Conservation (phyloP, 495 filamentous ascomycete species). For the Lepidopterella palustris region DNA sequence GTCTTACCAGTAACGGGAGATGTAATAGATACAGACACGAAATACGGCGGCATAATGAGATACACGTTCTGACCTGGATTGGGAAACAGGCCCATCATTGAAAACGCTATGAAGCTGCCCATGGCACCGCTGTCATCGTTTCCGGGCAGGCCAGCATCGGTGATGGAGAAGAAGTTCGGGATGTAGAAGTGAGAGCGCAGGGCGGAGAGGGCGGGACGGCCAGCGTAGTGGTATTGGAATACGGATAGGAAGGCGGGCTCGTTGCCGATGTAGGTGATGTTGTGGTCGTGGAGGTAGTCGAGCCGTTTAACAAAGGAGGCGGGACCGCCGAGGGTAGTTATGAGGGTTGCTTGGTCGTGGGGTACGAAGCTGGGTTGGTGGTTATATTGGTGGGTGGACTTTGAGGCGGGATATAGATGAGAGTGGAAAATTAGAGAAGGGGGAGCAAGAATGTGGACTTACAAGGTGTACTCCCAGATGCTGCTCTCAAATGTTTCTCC, state of each 20-base stretch:
- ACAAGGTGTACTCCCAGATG: conserved; percentile 37
- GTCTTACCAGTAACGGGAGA: conserved; percentile 56
- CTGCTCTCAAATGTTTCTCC: conserved; percentile 36
- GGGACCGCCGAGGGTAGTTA: conserved; percentile 37
- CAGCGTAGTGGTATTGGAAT: conserved; percentile 43
- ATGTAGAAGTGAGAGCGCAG: conserved; percentile 38
- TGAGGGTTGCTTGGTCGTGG: conserved; percentile 38
- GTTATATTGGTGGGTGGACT: neutral
- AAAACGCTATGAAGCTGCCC: conserved; percentile 38
- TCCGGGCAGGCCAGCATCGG: conserved; percentile 34
- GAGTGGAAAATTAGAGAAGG: neutral
- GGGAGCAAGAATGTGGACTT: neutral
- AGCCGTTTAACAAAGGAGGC: conserved; percentile 34
- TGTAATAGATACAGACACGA: conserved; percentile 42
- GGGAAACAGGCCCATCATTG: conserved; percentile 41
- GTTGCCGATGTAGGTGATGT: conserved; percentile 40
- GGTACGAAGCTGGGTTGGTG: conserved; percentile 32
- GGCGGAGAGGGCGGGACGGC: conserved; percentile 37
- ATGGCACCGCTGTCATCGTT: conserved; percentile 40
- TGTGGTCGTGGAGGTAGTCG: conserved; percentile 37
- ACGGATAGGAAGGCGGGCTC: conserved; percentile 40
- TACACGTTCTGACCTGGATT: conserved; percentile 41
- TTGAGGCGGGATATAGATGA: too few relatives aligned
- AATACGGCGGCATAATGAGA: conserved; percentile 39
- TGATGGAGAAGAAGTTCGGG: conserved; percentile 35